Evolutionary conservation across 1,284 basidiomycete species (phyloP), one percentile per base, ranked within the genome.

Genomic region (Cutaneotrichosporon sp.): DNA sequence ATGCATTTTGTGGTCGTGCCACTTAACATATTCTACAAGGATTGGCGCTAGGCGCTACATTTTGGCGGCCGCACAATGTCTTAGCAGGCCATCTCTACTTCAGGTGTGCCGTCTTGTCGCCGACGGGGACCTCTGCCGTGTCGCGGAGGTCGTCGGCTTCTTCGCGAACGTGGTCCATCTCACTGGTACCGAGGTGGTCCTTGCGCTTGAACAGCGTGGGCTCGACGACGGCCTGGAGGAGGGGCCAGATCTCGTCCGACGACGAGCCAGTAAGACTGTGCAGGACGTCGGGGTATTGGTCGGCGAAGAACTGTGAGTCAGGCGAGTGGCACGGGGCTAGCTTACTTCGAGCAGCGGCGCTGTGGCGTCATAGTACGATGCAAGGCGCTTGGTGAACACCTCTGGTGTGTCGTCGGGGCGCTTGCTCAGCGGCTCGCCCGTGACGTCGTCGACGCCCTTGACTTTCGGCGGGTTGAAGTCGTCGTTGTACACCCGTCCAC

Each of bases 391-490:
- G 35, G 83, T 79, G 72, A 94, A 96, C 21, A 85, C 83, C 73
- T 88, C 88, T 12, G 90, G 86, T 64, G 90, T 89, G 72, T 98
- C 93, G 70, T 99, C 93, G 21, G 90, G 86, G 38, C 96, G 81
- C 71, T 90, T 90, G 21, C 80, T 84, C 20, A 99, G 80, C 5
- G 87, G 83, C 72, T 99, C 92, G 22, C 92, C 93, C 0, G 94
- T 97, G 55, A 86, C 77, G 70, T 98, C 93, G 77, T 97, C 96
- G 54, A 82, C 80, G 4, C 94, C 94, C 3, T 85, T 79, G 1
- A 87, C 82, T 65, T 86, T 87, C 15, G 96, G 96, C 20, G 84
- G 87, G 74, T 94, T 97, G 77, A 88, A 91, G 14, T 86, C 83
- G 67, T 85, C 81, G 73, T 94, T 96, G 79, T 99, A 99, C 14